Evolutionary conservation across 2,329 filamentous ascomycete genomes (phyloP).

Genomic region (Microcyclospora tardicrescens): DNA sequence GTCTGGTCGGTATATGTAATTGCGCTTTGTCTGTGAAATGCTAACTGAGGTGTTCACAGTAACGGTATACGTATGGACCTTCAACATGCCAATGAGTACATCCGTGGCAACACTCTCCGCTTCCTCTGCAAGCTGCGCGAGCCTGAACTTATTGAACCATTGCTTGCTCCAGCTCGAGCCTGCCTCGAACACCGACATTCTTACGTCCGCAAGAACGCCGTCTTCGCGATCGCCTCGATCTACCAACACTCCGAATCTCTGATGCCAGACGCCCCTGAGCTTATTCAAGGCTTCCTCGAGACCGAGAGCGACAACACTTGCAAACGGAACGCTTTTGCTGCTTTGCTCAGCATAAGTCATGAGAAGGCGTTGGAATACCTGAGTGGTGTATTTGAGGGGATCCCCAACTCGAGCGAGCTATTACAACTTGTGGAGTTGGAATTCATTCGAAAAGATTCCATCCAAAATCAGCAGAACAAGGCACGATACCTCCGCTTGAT

Average conservation of each 20-base stretch:
- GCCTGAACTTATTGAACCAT: slow-evolving; percentile 87
- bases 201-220: slow-evolving; percentile 96
- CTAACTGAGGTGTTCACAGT: slow-evolving; percentile 34
- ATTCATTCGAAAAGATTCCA: slow-evolving; percentile 95
- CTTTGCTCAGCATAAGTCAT: slow-evolving; percentile 80
- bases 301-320: slow-evolving; percentile 87
- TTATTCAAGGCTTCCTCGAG: slow-evolving; percentile 80
- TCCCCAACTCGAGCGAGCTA: slow-evolving; percentile 87
- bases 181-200: slow-evolving; percentile 94
- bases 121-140: slow-evolving; percentile 96
- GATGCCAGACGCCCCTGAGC: slow-evolving; percentile 88
- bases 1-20: slow-evolving; percentile 60
- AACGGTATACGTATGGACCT: slow-evolving; percentile 97
- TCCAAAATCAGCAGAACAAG: slow-evolving; percentile 90
- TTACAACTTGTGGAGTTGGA: slow-evolving; percentile 88
- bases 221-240: slow-evolving; percentile 88
- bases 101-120: slow-evolving; percentile 92
- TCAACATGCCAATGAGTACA: slow-evolving; percentile 96
- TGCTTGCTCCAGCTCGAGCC: slow-evolving; percentile 78
- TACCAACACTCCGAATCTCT: slow-evolving; percentile 79
- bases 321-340: slow-evolving; percentile 95
- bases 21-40: neutral
- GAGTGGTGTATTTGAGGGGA: slow-evolving; percentile 78
- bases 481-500: slow-evolving; percentile 87
- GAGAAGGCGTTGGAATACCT: slow-evolving; percentile 83